phyloP scores from a whole-genome alignment of 1,284 basidiomycete species.

The Marasmius sp. region DNA sequence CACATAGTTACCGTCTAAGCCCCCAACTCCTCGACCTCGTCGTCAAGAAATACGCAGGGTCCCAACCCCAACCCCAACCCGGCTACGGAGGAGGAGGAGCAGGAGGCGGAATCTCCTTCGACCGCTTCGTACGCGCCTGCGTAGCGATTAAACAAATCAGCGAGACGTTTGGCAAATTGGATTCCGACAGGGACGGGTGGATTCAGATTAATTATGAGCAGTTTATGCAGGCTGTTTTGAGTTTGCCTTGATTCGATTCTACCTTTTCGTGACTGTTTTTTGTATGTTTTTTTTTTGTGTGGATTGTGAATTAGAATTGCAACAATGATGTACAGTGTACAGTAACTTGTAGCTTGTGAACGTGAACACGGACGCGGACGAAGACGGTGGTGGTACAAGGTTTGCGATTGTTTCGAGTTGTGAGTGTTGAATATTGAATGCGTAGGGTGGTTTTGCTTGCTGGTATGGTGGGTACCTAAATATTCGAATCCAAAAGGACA shows the following conservation, averaged over 20 bases:
- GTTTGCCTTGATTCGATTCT: conserved; percentile 51
- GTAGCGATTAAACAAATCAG: conserved; percentile 78
- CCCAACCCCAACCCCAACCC: conserved; percentile 34
- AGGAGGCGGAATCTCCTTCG: conserved; percentile 68
- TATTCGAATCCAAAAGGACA: too few species aligned
- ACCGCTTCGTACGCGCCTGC: conserved; percentile 81
- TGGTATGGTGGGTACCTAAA: too few species aligned
- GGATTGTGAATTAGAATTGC: too few species aligned
- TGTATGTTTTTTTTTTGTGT: too few species aligned
- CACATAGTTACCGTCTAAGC: conserved; percentile 56
- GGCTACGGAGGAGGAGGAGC: conserved; percentile 27
- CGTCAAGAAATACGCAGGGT: conserved; percentile 64
- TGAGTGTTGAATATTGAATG: too few species aligned
- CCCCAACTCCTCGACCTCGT: conserved; percentile 64
- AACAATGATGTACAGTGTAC: too few species aligned
- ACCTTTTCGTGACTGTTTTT: too few species aligned
- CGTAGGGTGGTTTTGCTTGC: too few species aligned
- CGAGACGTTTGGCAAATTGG: conserved; percentile 60
- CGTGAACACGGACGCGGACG: too few species aligned
- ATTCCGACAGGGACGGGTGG: conserved; percentile 71
- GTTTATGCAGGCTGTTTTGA: conserved; percentile 73
- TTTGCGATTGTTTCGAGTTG: too few species aligned
- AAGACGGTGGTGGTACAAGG: too few species aligned
- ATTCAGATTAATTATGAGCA: conserved; percentile 76
- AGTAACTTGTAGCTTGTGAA: too few species aligned